phyloP scores from a whole-genome alignment of 257 asterid species.

The Solanum pimpinellifolium region DNA sequence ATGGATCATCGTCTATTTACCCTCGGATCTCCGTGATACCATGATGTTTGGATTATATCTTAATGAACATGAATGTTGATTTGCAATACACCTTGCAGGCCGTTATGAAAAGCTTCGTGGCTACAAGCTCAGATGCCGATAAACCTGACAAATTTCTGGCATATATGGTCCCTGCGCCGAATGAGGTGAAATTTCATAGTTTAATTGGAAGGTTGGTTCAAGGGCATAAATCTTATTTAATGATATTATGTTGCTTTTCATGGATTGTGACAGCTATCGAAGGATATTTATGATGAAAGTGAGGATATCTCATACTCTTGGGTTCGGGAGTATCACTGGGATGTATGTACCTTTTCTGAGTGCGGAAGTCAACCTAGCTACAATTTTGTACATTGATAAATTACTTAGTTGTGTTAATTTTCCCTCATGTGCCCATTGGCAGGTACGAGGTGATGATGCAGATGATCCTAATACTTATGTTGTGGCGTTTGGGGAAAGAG shows the following conservation, averaged over 20 bases:
- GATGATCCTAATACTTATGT: constrained; percentile 79
- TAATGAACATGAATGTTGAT: neutral
- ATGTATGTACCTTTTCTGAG: constrained; percentile 38
- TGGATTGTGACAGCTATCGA: constrained; percentile 53
- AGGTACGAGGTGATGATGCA: constrained; percentile 77
- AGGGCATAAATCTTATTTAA: neutral
- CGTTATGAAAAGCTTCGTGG: constrained; percentile 74
- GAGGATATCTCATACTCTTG: constrained; percentile 83
- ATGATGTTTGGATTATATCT: neutral
- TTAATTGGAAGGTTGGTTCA: neutral
- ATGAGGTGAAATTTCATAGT: constrained; percentile 42
- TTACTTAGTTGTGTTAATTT: constrained; percentile 4
- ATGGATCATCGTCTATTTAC: neutral
- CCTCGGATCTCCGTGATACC: neutral
- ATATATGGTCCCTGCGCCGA: constrained; percentile 78
- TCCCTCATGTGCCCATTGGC: neutral
- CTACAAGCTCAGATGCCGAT: constrained; percentile 46
- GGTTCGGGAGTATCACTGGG: constrained; percentile 94
- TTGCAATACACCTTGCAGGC: constrained; percentile 45
- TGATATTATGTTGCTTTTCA: neutral
- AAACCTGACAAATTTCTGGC: constrained; percentile 75
- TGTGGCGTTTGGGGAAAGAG: constrained; percentile 53
- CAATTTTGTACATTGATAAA: constrained; percentile 4
- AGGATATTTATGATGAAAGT: constrained; percentile 75
- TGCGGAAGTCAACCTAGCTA: neutral